Percentiles rank a stretch among this genome's conserved stretches.
phyloP scores from a whole-genome alignment of 202 grass and related monocot genomes.

The Panicum hallii region DNA sequence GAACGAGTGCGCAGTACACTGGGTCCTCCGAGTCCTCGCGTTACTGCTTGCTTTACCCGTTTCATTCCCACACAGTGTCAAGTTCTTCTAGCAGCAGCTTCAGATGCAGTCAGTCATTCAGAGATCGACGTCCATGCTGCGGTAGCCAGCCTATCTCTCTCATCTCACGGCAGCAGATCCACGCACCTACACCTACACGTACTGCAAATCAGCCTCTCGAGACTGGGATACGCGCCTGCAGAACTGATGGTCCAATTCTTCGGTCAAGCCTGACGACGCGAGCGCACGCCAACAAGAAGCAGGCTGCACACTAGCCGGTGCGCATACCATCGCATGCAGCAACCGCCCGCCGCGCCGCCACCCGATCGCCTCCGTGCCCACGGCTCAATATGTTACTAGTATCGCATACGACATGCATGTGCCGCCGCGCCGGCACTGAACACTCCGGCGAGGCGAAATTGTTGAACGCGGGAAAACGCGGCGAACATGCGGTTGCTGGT shows the following conservation, averaged over 20 bases:
- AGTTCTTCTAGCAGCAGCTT: no score
- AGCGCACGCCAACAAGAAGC: no score
- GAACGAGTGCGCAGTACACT: no score
- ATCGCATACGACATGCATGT: no score
- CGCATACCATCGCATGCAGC: background rate
- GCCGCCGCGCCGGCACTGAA: background rate
- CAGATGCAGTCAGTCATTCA: no score
- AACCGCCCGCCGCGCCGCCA: background rate
- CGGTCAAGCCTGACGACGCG: slow-evolving; percentile 20
- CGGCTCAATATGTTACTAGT: background rate
- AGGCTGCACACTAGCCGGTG: background rate
- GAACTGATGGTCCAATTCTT: background rate
- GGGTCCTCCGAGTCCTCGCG: no score
- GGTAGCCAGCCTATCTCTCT: slow-evolving; percentile 10
- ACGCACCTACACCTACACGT: background rate
- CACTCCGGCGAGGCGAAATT: slow-evolving; percentile 28
- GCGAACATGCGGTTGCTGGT: background rate
- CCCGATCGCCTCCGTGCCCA: background rate
- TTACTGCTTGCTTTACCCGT: no score
- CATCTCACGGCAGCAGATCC: background rate
- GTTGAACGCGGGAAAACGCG: slow-evolving; percentile 44
- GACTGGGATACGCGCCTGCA: background rate
- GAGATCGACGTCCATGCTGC: no score
- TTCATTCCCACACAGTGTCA: no score
- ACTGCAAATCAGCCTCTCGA: background rate